Percentiles rank a stretch among this genome's conserved stretches.
Evolutionary conservation across 2,329 filamentous ascomycete genomes (phyloP).

Genomic region (Fusarium keratoplasticum): DNA sequence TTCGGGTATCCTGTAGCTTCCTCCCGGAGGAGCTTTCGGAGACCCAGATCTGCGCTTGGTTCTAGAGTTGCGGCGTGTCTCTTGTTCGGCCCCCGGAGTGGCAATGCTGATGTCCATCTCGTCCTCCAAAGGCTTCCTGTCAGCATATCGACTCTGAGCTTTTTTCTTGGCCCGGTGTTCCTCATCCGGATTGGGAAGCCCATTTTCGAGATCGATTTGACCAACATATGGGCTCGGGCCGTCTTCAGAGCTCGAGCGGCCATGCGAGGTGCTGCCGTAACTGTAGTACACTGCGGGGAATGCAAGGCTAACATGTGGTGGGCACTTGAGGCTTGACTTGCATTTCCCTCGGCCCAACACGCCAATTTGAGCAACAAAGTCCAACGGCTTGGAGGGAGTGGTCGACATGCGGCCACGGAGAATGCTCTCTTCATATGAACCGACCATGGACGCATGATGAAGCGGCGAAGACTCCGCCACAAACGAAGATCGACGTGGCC

Average conservation of each 20-base stretch:
- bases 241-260: conserved; percentile 76
- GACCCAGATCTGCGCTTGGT: conserved; percentile 66
- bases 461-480: conserved; percentile 80
- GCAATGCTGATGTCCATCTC: conserved; percentile 35
- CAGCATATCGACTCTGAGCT: conserved; percentile 57
- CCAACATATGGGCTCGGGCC: conserved; percentile 97
- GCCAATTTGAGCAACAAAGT: conserved; percentile 95
- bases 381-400: conserved; percentile 88
- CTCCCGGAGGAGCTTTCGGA: conserved; percentile 76
- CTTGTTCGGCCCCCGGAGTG: conserved; percentile 24
- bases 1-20: conserved; percentile 93
- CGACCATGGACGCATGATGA: conserved; percentile 94
- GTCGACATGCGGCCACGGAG: conserved; percentile 96
- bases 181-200: conserved; percentile 67
- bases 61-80: conserved; percentile 49
- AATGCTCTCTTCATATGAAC: conserved; percentile 97
- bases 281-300: conserved; percentile 98
- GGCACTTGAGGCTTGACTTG: conserved; percentile 85
- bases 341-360: conserved; percentile 91
- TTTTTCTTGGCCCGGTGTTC: conserved; percentile 62
- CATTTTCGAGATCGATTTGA: conserved; percentile 89
- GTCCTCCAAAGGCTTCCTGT: conserved; percentile 48
- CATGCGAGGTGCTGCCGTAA: conserved; percentile 77
- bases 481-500: conserved; percentile 75
- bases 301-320: conserved; percentile 87